A percentile compares a stretch with the other conserved stretches of the same genome.
phyloP scores from a whole-genome alignment of 345 rosid genomes.

The Atalantia buxifolia region DNA sequence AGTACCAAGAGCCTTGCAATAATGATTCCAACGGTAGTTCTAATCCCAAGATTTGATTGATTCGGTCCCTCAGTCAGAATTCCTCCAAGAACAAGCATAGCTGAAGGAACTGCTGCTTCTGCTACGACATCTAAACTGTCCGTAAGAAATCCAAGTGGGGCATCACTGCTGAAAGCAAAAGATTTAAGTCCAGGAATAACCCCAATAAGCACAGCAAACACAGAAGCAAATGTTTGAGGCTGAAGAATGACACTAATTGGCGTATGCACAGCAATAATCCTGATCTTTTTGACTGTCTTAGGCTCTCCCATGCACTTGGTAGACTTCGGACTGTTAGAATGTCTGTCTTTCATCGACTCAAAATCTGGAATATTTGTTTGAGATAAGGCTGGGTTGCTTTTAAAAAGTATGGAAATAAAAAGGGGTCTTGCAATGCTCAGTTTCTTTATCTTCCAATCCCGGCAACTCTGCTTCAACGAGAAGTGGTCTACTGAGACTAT shows the following conservation, averaged over 20 bases:
- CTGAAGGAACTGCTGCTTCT: slow-evolving; percentile 28
- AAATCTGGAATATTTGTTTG: slow-evolving; percentile 2
- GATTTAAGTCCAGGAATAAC: slow-evolving; percentile 11
- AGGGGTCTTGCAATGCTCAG: slow-evolving; percentile 35
- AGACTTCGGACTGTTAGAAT: slow-evolving; percentile 14
- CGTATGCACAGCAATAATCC: slow-evolving; percentile 19
- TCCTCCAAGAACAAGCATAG: slow-evolving; percentile 29
- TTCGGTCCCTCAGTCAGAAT: slow-evolving; percentile 33
- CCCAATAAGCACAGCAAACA: slow-evolving; percentile 18
- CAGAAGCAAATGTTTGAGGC: slow-evolving; percentile 25
- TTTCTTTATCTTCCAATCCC: slow-evolving; percentile 27
- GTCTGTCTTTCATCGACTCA: slow-evolving; percentile 3
- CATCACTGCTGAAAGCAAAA: slow-evolving; percentile 10
- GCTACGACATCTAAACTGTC: slow-evolving; percentile 27
- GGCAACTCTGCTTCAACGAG: slow-evolving; percentile 45
- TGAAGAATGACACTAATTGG: slow-evolving; percentile 28
- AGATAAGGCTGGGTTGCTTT: slow-evolving; percentile 12
- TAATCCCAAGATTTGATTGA: slow-evolving; percentile 34
- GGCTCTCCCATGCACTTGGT: slow-evolving; percentile 28
- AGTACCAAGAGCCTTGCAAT: slow-evolving; percentile 42
- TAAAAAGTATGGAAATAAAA: slow-evolving; percentile 30
- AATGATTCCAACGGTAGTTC: slow-evolving; percentile 39
- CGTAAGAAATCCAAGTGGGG: slow-evolving; percentile 24
- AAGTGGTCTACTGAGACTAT: slow-evolving; percentile 23
- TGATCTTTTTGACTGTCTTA: slow-evolving; percentile 18